Conservation (phyloP, 2,329 filamentous ascomycete genomes). For the Verticillium tricorpus region DNA sequence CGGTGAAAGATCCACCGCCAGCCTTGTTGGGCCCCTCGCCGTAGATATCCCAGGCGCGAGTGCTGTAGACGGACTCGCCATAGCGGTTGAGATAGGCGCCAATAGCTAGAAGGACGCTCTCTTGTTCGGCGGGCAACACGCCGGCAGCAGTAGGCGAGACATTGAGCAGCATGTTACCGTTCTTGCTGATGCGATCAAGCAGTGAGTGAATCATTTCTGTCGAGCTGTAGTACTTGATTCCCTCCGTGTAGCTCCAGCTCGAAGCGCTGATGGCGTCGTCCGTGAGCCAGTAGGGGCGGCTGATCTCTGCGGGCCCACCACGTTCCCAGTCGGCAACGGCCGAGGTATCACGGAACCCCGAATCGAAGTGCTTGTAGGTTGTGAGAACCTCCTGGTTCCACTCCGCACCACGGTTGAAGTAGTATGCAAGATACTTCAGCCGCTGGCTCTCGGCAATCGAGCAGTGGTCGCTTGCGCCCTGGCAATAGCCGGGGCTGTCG, state of each 20-base stretch:
- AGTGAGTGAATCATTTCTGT: background rate
- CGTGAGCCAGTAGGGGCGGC: conserved; percentile 12
- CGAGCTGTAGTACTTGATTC: conserved; percentile 12
- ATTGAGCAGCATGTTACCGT: too few species aligned
- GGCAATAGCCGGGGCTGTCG: conserved; percentile 10
- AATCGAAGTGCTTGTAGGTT: conserved; percentile 13
- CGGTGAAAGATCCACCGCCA: conserved; percentile 11
- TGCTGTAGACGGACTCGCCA: conserved; percentile 8
- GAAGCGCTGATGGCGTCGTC: conserved; percentile 14
- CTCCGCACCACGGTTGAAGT: conserved; percentile 13
- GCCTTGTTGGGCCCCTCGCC: conserved; percentile 11
- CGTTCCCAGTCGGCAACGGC: conserved; percentile 13
- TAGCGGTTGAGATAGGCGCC: conserved; percentile 8
- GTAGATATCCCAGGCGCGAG: conserved; percentile 12
- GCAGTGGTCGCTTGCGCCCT: conserved; percentile 5
- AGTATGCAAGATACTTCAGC: conserved; percentile 10
- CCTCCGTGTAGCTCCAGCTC: conserved; percentile 12
- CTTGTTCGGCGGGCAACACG: conserved; percentile 5
- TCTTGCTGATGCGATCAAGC: too few species aligned
- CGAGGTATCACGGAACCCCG: conserved; percentile 11
- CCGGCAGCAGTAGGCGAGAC: too few species aligned
- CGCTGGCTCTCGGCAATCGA: conserved; percentile 10
- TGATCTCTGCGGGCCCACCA: conserved; percentile 10
- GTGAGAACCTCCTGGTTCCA: conserved; percentile 13
- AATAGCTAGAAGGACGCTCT: conserved; percentile 7